These are phyloP conservation scores for Bremia lactucae DNA, from an alignment of 352 stramenopile species.

Conservation along the genomic window DNA sequence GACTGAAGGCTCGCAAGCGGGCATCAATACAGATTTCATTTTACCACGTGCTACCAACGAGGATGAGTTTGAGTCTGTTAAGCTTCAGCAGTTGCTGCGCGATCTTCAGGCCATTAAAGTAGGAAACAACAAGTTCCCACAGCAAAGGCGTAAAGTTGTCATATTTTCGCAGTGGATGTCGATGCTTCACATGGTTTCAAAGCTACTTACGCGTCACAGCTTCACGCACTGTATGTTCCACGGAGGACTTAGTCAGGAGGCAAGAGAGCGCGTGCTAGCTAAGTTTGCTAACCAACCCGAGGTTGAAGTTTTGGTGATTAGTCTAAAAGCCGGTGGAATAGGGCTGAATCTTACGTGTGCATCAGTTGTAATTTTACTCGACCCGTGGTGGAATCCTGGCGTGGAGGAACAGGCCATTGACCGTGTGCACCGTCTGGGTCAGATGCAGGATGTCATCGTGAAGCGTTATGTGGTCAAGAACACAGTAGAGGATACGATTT, in stretches of 20 bases:
- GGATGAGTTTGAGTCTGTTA: constrained; percentile 49
- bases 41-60: constrained; percentile 1
- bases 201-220: constrained; percentile 32
- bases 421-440: constrained; percentile 83
- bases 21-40: not conserved
- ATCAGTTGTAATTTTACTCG: constrained; percentile 83
- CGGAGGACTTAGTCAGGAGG: constrained; percentile 54
- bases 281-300: constrained; percentile 46
- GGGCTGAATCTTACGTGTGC: constrained; percentile 87
- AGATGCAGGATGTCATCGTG: constrained; percentile 76
- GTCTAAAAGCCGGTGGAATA: constrained; percentile 81
- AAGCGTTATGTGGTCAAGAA: constrained; percentile 84
- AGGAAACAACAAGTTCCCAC: constrained; percentile 17
- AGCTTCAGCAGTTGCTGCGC: constrained; percentile 50
- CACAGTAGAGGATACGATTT: constrained; percentile 89
- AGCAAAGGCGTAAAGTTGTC: constrained; percentile 66
- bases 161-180: constrained; percentile 88
- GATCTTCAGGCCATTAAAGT: constrained; percentile 54
- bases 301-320: constrained; percentile 78
- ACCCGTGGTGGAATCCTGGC: constrained; percentile 91
- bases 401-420: constrained; percentile 92
- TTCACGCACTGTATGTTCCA: constrained; percentile 66
- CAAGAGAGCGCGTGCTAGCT: constrained; percentile 56
- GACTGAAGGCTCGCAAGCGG: not conserved
- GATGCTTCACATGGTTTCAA: constrained; percentile 78